phyloP scores from a whole-genome alignment of 208 protist species.

The Leishmania guyanensis region DNA sequence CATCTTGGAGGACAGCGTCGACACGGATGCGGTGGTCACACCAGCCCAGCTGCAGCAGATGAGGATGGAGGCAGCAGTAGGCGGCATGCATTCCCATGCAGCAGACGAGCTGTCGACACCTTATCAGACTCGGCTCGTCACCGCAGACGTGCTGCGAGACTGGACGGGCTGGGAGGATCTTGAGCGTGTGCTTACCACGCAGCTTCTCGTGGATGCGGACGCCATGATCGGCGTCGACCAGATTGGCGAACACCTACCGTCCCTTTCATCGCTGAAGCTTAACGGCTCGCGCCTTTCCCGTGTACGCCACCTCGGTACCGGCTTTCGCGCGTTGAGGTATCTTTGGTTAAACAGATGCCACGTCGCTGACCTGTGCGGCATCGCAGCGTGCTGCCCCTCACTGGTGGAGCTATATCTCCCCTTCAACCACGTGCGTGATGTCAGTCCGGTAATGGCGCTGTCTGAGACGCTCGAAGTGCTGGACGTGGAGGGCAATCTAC shows the following conservation, averaged over 20 bases:
- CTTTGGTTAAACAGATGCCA: conserved; percentile 84
- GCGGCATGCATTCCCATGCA: neutral
- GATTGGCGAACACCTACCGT: conserved; percentile 53
- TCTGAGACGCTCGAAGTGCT: conserved; percentile 77
- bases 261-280: conserved; percentile 64
- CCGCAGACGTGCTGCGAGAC: conserved; percentile 63
- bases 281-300: conserved; percentile 67
- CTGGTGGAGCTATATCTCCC: conserved; percentile 83
- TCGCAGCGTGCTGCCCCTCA: conserved; percentile 58
- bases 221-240: conserved; percentile 62
- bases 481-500: conserved; percentile 86
- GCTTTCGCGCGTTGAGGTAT: conserved; percentile 57
- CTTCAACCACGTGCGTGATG: conserved; percentile 80
- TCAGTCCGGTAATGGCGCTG: conserved; percentile 62
- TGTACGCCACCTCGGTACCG: conserved; percentile 71
- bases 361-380: conserved; percentile 62
- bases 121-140: conserved; percentile 42
- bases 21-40: conserved; percentile 6
- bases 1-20: conserved; percentile 8
- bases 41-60: conserved; percentile 7
- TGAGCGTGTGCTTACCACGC: conserved; percentile 54
- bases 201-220: conserved; percentile 71
- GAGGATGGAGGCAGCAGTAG: neutral
- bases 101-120: neutral
- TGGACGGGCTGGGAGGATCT: conserved; percentile 84